Evolutionary conservation across 192 early-diverging fungal species (phyloP).

Genomic region (Backusella tarrabulga): DNA sequence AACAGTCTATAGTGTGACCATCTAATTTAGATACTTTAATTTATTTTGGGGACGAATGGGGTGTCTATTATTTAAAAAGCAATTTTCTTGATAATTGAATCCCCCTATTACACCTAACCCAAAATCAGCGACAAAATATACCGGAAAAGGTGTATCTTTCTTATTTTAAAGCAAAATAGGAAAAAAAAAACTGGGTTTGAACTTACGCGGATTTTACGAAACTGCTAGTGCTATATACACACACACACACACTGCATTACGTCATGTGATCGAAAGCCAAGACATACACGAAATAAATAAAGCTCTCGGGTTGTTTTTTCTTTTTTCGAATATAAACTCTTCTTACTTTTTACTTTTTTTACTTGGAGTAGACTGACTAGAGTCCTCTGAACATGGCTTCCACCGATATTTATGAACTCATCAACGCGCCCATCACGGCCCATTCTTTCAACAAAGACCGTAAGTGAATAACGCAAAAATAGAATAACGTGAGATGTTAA

Average conservation of each 20-base stretch:
- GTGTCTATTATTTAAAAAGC: no score
- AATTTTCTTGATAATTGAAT: no score
- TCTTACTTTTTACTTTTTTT: background rate
- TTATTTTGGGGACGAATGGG: no score
- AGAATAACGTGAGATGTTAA: background rate
- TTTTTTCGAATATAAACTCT: background rate
- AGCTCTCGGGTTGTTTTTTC: background rate
- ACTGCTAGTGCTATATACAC: no score
- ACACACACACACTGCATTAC: background rate
- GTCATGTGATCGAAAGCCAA: background rate
- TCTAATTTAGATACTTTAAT: no score
- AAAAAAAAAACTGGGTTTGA: no score
- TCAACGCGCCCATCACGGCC: conserved; percentile 81
- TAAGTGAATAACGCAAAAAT: conserved; percentile 14
- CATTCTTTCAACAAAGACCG: conserved; percentile 91
- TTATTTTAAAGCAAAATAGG: no score
- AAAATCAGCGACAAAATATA: no score
- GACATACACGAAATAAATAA: background rate
- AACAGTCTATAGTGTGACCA: no score
- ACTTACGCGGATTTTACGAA: no score
- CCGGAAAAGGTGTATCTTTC: no score
- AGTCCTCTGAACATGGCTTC: conserved; percentile 56
- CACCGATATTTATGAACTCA: conserved; percentile 60
- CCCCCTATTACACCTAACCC: no score
- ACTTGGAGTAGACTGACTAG: conserved; percentile 52